A percentile compares a stretch with the other conserved stretches of the same genome.
These are phyloP conservation scores for Oehlia diaphana DNA, from an alignment of 192 early-diverging fungal species.

Conservation along the genomic window DNA sequence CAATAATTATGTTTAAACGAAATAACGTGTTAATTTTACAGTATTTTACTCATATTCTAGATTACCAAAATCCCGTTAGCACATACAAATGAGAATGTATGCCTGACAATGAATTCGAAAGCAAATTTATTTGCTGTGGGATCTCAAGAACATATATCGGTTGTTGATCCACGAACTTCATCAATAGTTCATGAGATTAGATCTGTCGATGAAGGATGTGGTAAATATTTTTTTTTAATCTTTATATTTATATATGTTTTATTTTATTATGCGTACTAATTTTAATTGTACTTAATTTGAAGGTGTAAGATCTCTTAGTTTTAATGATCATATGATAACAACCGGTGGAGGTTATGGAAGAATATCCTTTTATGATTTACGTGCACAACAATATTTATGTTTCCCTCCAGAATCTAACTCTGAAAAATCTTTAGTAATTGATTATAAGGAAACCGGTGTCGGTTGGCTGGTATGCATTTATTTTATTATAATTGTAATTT, in stretches of 20 bases:
- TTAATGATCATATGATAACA: conserved; percentile 48
- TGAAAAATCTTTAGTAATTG: conserved; percentile 10
- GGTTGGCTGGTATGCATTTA: conserved; percentile 48
- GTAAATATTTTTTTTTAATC: neutral
- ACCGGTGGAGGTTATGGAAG: conserved; percentile 66
- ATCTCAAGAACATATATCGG: conserved; percentile 41
- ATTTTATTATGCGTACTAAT: neutral
- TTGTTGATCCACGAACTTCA: conserved; percentile 35
- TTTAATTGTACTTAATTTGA: neutral
- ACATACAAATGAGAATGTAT: conserved; percentile 38
- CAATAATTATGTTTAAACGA: too few species aligned
- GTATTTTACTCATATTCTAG: neutral
- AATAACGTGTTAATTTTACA: too few species aligned
- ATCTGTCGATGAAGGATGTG: conserved; percentile 69
- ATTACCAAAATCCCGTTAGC: conserved; percentile 30
- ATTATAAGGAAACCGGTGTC: conserved; percentile 40
- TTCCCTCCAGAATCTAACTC: conserved; percentile 27
- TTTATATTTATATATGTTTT: neutral
- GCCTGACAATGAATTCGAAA: conserved; percentile 36
- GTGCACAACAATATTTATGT: conserved; percentile 53
- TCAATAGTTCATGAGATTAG: conserved; percentile 49
- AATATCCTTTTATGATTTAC: conserved; percentile 64
- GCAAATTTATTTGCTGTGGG: conserved; percentile 41
- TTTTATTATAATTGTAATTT: neutral
- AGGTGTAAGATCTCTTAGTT: conserved; percentile 58